These are phyloP conservation scores for Stephania cephalantha DNA, from an alignment of 164 flowering plant genomes.

Conservation along the genomic window DNA sequence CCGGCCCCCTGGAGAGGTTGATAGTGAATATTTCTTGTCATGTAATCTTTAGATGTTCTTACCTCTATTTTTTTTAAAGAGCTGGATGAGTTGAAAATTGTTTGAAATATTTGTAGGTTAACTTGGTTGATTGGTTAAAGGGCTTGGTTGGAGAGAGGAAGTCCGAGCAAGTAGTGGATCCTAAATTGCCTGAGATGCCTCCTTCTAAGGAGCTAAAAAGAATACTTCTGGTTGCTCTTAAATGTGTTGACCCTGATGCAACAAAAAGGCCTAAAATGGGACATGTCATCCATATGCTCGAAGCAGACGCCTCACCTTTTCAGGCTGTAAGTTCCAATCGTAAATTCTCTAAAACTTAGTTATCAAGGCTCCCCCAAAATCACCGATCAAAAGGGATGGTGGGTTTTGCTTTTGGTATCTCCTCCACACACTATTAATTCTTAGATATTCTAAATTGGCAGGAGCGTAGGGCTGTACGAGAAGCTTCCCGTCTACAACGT, in stretches of 20 bases:
- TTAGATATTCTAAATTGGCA: slow-evolving; percentile 16
- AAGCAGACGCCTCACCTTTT: slow-evolving; percentile 69
- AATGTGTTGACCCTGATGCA: slow-evolving; percentile 95
- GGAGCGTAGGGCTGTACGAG: slow-evolving; percentile 43
- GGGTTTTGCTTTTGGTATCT: slow-evolving; percentile 1
- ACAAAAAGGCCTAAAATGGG: slow-evolving; percentile 97
- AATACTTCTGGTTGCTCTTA: slow-evolving; percentile 67
- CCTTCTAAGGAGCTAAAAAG: slow-evolving; percentile 81
- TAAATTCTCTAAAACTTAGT: not conserved
- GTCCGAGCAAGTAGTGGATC: slow-evolving; percentile 84
- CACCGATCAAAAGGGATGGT: not conserved
- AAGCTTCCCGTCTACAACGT: slow-evolving; percentile 25
- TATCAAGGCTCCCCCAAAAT: not conserved
- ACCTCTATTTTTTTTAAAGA: not conserved
- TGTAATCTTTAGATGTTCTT: not conserved
- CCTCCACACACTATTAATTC: not conserved
- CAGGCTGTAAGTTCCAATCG: slow-evolving; percentile 47
- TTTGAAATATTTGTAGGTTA: slow-evolving; percentile 41
- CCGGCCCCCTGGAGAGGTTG: slow-evolving; percentile 75
- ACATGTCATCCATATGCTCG: slow-evolving; percentile 94
- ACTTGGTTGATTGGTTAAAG: slow-evolving; percentile 93
- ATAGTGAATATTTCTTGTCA: not conserved
- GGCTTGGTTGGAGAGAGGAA: slow-evolving; percentile 67
- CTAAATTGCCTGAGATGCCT: slow-evolving; percentile 76
- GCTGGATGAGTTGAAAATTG: not conserved